Evolutionary conservation across 2,329 filamentous ascomycete species (phyloP).

Genomic region (Dichotomopilus funicola): DNA sequence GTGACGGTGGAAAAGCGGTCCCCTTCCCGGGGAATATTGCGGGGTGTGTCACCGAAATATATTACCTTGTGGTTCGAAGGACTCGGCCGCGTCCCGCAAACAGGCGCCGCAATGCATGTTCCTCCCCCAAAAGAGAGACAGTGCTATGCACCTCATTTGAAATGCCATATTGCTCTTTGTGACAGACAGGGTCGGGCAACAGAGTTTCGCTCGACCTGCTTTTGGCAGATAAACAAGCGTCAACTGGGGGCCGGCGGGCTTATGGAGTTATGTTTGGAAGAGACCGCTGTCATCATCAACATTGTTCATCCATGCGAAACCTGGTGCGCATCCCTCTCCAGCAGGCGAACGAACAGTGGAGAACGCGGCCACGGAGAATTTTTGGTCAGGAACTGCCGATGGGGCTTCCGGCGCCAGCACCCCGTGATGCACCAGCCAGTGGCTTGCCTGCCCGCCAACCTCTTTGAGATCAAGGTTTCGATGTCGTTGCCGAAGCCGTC

Average conservation of each 20-base stretch:
- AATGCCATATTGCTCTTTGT: conserved; percentile 20
- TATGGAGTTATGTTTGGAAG: too few relatives aligned
- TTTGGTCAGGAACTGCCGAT: conserved; percentile 23
- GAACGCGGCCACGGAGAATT: conserved; percentile 13
- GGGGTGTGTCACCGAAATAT: conserved; percentile 3
- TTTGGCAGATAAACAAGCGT: neutral
- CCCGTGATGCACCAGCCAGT: neutral
- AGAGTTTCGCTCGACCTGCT: conserved; percentile 4
- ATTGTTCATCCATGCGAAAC: too few relatives aligned
- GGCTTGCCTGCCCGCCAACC: neutral
- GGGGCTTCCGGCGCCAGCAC: neutral
- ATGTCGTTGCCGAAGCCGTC: conserved; percentile 5
- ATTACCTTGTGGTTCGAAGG: neutral
- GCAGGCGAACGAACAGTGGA: too few relatives aligned
- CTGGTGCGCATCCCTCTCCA: too few relatives aligned
- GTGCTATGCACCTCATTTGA: conserved; percentile 16
- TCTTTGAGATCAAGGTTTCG: neutral
- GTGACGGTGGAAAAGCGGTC: conserved; percentile 24
- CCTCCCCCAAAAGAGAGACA: conserved; percentile 6
- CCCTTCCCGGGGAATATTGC: conserved; percentile 21
- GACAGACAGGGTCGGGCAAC: conserved; percentile 10
- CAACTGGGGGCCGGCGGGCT: too few relatives aligned
- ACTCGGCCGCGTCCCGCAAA: conserved; percentile 2
- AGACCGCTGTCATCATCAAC: too few relatives aligned
- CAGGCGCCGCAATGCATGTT: conserved; percentile 9